These are phyloP conservation scores for Leccinellum rugosiceps DNA, from an alignment of 768 basidiomycete species.

Conservation along the genomic window DNA sequence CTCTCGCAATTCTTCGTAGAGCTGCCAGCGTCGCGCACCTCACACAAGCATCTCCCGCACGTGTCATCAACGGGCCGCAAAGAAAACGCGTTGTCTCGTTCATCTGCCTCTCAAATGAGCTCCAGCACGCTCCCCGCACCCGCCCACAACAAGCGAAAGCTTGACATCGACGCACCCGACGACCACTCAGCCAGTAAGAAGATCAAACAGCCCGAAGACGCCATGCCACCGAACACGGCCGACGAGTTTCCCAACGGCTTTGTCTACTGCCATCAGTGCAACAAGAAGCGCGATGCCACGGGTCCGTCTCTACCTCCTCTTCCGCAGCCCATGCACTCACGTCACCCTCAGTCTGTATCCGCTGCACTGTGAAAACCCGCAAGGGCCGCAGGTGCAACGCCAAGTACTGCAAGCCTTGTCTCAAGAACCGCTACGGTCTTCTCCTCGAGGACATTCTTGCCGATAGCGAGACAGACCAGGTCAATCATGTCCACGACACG, in stretches of 20 bases:
- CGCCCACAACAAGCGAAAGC: slow-evolving; percentile 48
- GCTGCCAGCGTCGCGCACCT: slow-evolving; percentile 40
- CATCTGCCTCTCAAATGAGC: slow-evolving; percentile 28
- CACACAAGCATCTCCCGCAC: slow-evolving; percentile 21
- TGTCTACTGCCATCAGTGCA: slow-evolving; percentile 72
- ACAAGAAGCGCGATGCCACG: slow-evolving; percentile 51
- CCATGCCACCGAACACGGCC: slow-evolving; percentile 12
- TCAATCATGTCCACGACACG: slow-evolving; percentile 27
- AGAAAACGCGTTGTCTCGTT: slow-evolving; percentile 44
- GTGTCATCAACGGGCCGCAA: slow-evolving; percentile 37
- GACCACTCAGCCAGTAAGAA: slow-evolving; percentile 21
- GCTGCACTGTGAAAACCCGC: slow-evolving; percentile 35
- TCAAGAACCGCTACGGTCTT: slow-evolving; percentile 62
- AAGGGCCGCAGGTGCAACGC: slow-evolving; percentile 45
- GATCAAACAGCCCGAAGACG: slow-evolving; percentile 29
- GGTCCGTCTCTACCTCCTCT: slow-evolving; percentile 36
- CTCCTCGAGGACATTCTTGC: slow-evolving; percentile 41
- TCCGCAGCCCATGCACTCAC: slow-evolving; percentile 6
- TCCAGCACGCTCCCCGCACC: slow-evolving; percentile 31
- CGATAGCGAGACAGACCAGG: slow-evolving; percentile 28
- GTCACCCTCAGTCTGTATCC: slow-evolving; percentile 29
- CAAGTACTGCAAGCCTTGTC: slow-evolving; percentile 63
- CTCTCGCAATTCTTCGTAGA: slow-evolving; percentile 48
- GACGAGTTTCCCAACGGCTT: slow-evolving; percentile 37
- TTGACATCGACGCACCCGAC: slow-evolving; percentile 28